These are phyloP conservation scores for Corylus avellana DNA, from an alignment of 306 rosid species.

Conservation along the genomic window DNA sequence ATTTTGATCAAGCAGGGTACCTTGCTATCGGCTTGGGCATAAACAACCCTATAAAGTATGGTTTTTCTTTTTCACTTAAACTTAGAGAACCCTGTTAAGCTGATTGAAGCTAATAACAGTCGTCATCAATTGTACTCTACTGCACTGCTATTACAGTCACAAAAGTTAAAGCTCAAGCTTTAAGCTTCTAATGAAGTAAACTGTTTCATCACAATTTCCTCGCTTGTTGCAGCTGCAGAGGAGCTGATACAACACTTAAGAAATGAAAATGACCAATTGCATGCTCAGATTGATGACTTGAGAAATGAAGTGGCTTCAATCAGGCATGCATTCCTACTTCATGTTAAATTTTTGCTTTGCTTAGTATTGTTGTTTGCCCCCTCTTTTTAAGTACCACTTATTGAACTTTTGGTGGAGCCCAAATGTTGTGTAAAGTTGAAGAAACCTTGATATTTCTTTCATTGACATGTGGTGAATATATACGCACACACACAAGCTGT, in stretches of 20 bases:
- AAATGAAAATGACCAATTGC: slow-evolving; percentile 60
- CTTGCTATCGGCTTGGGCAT: not conserved
- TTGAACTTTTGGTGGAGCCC: slow-evolving; percentile 7
- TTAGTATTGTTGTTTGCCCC: not conserved
- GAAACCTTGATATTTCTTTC: not conserved
- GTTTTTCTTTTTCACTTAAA: not conserved
- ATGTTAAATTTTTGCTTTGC: not conserved
- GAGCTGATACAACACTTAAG: slow-evolving; percentile 66
- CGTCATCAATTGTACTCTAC: not conserved
- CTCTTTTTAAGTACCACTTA: not conserved
- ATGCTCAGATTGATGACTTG: slow-evolving; percentile 55
- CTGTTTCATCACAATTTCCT: not conserved
- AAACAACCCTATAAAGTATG: not conserved
- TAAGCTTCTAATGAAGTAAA: slow-evolving; percentile 5
- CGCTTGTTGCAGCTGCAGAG: slow-evolving; percentile 67
- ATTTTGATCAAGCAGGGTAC: not conserved
- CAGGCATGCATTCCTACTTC: slow-evolving; percentile 50
- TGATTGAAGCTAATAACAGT: not conserved
- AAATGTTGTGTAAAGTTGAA: slow-evolving; percentile 16
- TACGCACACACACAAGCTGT: not conserved
- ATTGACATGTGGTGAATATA: not conserved
- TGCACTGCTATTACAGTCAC: not conserved
- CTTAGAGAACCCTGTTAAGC: not conserved
- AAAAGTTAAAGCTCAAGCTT: not conserved
- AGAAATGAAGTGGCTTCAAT: slow-evolving; percentile 59